phyloP scores from a whole-genome alignment of 495 filamentous ascomycete genomes.

The Penicillium turbatum region DNA sequence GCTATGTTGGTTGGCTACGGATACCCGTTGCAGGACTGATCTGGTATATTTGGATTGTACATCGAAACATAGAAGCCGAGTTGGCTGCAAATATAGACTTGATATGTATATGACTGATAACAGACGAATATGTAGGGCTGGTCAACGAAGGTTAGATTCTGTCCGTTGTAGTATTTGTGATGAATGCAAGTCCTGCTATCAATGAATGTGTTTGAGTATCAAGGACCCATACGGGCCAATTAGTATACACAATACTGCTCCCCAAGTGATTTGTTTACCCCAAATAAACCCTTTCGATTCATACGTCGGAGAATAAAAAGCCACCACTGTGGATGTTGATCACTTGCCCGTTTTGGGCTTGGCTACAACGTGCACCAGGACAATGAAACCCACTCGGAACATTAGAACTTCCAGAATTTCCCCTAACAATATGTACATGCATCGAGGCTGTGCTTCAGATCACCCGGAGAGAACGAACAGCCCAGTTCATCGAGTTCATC shows the following conservation, averaged over 20 bases:
- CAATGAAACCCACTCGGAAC: not conserved
- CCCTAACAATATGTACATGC: not conserved
- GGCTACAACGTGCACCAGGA: not conserved
- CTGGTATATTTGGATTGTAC: not conserved
- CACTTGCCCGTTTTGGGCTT: not conserved
- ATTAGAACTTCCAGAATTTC: not conserved
- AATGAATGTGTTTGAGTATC: too few relatives aligned
- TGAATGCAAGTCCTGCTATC: too few relatives aligned
- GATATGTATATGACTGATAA: not conserved
- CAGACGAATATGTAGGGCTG: not conserved
- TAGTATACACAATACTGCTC: too few relatives aligned
- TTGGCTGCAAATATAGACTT: not conserved
- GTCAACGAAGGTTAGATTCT: not conserved
- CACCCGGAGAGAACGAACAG: not conserved
- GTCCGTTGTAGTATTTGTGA: too few relatives aligned
- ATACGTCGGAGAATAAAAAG: too few relatives aligned
- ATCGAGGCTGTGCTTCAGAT: not conserved
- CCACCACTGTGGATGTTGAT: not conserved
- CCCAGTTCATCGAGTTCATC: not conserved
- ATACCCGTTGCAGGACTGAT: constrained; percentile 24
- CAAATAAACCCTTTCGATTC: too few relatives aligned
- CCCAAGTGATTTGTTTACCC: too few relatives aligned
- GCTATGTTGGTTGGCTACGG: constrained; percentile 34
- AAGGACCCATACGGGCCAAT: too few relatives aligned
- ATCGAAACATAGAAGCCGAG: not conserved